Base-by-base conservation (phyloP, 2,329 filamentous ascomycete genomes). In the Hypocreales sp. region DNA sequence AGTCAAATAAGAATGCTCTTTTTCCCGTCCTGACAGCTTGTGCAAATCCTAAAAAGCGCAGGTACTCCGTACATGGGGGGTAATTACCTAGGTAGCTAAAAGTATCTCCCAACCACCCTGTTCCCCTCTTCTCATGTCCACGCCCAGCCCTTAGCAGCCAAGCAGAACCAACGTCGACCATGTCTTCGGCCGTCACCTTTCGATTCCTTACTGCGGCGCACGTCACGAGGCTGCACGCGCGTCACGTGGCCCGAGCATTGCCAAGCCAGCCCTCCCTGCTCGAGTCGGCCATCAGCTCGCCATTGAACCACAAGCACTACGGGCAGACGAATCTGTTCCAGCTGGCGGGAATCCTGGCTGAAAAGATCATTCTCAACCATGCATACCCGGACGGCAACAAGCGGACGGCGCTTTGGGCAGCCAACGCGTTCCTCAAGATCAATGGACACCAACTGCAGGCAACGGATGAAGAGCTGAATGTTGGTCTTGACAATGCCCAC, bases 301-400 rank as follows among this genome's bases (percentile, higher is more conserved):
- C 35, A 23, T 18, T 26, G 18, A 27, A 37, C 6, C 33, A 39
- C 26, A 25, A 38, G 8, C 14, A 33, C 15, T 42, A 37, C 18
- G 33, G 40, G 8, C 25, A 40, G 18, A 26, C 27, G 3, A 31
- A 40, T 6, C 9, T 39, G 2, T 39, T 41, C 22, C 30, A 33
- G 27, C 18, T 41, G 5, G 36, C 40, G 2, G 39, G 37, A 2
- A 14, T 41, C 8, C 36, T 40, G 11, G 36, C 36, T 1, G 22
- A 35, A 23, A 42, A 37, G 25, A 27, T 43, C 8, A 31, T 39
- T 8, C 35, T 42, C 6, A 25, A 44, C 16, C 35, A 43, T 14
- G 24, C 35, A 1, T 44, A 36, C 22, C 29, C 35, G 12, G 34
- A 40, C 23, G 35, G 34, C 12, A 41, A 40, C 25, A 41, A 40